Evolutionary conservation across 129 eudicot genomes (phyloP), one percentile per base, ranked within the genome.

Genomic region (Lactuca saligna): DNA sequence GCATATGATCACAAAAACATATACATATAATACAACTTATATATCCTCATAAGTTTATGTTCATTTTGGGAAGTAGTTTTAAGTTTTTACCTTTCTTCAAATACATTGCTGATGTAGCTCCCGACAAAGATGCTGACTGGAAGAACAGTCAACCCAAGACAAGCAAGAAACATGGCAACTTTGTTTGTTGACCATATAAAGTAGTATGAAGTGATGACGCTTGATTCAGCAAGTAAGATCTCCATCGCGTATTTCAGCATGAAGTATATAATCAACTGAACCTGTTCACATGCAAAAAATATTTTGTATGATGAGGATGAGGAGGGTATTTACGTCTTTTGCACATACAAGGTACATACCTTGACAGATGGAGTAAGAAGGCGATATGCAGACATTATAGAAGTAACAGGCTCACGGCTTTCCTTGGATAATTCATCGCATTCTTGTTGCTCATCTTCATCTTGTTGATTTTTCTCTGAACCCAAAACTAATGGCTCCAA

Each of bases 291-390:
- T 60, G 14, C 13, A 37, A 39, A 31, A 10, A 8, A 8, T 8
- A 44, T 12, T 44, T 44, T 8, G 51, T 44, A 44, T 44, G 38
- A 35, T 35, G 38, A 42, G 13, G 38, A 35, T 35, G 38, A 42
- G 13, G 13, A 42, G 49, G 49, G 49, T 5, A 9, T 42, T 42
- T 42, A 42, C 49, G 49, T 42, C 49, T 42, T 42, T 42, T 42
- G 13, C 49, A 42, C 3, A 42, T 3, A 42, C 13, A 13, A 2
- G 38, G 29, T 41, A 17, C 8, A 17, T 20, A 85, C 97, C 95
- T 90, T 90, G 35, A 90, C 86, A 37, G 95, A 85, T 25, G 97
- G 97, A 54, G 95, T 87, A 65, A 90, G 97, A 64, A 90, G 63
- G 17, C 82, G 82, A 55, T 90, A 90, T 7, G 97, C 97, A 57